phyloP scores from a whole-genome alignment of 2,329 filamentous ascomycete species.

The Cladophialophora yegresii region DNA sequence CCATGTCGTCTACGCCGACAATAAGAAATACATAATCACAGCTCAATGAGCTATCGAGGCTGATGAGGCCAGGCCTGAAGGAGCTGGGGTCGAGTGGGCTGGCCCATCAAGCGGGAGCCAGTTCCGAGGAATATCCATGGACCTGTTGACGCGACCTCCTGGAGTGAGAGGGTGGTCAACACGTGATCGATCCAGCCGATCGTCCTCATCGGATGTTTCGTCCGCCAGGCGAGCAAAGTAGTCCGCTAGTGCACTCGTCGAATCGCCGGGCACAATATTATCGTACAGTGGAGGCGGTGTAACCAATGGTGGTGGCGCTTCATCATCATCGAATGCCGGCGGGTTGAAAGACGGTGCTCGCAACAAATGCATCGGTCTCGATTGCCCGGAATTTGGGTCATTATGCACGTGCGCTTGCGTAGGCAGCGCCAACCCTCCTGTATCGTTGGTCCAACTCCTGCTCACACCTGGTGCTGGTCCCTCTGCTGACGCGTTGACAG shows the following conservation, averaged over 20 bases:
- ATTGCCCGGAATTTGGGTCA: constrained; percentile 51
- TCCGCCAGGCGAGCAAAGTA: constrained; percentile 82
- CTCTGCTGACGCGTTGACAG: constrained; percentile 38
- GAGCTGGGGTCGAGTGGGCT: constrained; percentile 12
- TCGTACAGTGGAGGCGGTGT: constrained; percentile 88
- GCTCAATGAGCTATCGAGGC: constrained; percentile 27
- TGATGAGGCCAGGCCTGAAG: constrained; percentile 22
- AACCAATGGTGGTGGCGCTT: constrained; percentile 69
- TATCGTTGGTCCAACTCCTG: constrained; percentile 46
- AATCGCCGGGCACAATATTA: constrained; percentile 68
- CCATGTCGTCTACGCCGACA: constrained; percentile 16
- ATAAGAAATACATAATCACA: neutral
- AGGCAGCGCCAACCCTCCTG: constrained; percentile 48
- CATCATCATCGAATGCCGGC: constrained; percentile 80
- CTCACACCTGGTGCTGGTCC: constrained; percentile 27
- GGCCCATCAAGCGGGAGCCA: constrained; percentile 51
- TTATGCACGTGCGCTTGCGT: constrained; percentile 53
- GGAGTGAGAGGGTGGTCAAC: constrained; percentile 65
- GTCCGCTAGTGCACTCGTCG: constrained; percentile 70
- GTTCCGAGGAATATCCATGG: constrained; percentile 64
- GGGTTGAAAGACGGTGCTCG: constrained; percentile 84
- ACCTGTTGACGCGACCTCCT: constrained; percentile 62
- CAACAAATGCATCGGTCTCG: constrained; percentile 79
- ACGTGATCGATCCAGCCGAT: constrained; percentile 46
- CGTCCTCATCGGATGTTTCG: constrained; percentile 64